Conservation (phyloP, 495 filamentous ascomycete species). For the Glonium stellatum region DNA sequence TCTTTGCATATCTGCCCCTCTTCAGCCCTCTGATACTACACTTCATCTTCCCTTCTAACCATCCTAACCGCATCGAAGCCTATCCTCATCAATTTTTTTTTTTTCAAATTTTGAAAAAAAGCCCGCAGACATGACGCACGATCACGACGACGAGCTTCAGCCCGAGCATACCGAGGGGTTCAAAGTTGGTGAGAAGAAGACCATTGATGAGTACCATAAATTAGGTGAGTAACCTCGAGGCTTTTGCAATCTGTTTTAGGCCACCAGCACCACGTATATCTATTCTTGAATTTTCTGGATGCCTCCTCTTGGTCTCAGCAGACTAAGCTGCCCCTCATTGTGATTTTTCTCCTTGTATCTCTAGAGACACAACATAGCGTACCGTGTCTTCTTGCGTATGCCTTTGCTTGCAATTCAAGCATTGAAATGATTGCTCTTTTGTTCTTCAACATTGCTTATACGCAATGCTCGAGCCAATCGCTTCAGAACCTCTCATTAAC, state of each 20-base stretch:
- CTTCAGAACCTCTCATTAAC: neutral
- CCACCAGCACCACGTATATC: too few relatives aligned
- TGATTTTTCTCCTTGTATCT: too few relatives aligned
- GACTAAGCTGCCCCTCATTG: too few relatives aligned
- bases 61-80: constrained; percentile 1
- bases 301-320: too few relatives aligned
- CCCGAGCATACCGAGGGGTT: constrained; percentile 87
- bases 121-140: constrained; percentile 56
- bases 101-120: constrained; percentile 6
- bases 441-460: too few relatives aligned
- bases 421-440: too few relatives aligned
- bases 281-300: too few relatives aligned
- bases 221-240: constrained; percentile 58
- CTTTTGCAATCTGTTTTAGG: constrained; percentile 16
- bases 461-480: too few relatives aligned
- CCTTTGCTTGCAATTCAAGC: too few relatives aligned
- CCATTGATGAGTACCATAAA: constrained; percentile 80
- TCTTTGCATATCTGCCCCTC: neutral
- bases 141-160: constrained; percentile 74
- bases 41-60: constrained; percentile 6
- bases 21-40: neutral
- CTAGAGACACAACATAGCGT: too few relatives aligned
- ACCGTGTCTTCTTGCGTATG: too few relatives aligned
- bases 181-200: constrained; percentile 98
- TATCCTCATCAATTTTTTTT: too few relatives aligned